Conservation (phyloP, 2,329 filamentous ascomycete species). For the Neofusicoccum umdonicola region DNA sequence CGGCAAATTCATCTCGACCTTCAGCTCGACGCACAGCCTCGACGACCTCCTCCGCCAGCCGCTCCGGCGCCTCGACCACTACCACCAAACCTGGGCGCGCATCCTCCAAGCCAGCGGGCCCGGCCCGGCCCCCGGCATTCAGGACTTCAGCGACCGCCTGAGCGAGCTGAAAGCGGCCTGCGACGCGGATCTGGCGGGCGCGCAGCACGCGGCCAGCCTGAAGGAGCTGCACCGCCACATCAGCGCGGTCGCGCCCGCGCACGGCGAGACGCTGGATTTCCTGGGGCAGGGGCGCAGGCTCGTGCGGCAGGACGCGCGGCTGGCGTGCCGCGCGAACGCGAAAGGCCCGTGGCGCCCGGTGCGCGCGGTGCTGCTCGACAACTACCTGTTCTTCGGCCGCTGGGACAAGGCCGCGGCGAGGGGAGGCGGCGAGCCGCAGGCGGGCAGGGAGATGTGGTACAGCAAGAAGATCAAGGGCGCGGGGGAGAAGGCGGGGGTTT, state of each 20-base stretch:
- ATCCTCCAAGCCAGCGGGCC: constrained; percentile 10
- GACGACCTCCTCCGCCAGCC: constrained; percentile 30
- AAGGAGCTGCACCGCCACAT: constrained; percentile 28
- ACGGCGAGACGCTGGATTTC: constrained; percentile 21
- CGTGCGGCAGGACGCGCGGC: constrained; percentile 22
- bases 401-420: constrained; percentile 21
- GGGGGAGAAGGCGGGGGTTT: neutral
- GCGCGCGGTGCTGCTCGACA: constrained; percentile 30
- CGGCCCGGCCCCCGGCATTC: constrained; percentile 16
- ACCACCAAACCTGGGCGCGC: constrained; percentile 21
- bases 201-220: constrained; percentile 25
- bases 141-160: constrained; percentile 19
- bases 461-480: neutral
- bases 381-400: constrained; percentile 31
- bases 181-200: constrained; percentile 20
- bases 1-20: constrained; percentile 23
- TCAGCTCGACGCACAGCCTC: constrained; percentile 24
- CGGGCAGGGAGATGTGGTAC: neutral
- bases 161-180: constrained; percentile 20
- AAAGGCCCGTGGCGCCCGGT: constrained; percentile 29
- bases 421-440: neutral
- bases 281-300: constrained; percentile 23
- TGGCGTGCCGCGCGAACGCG: constrained; percentile 30
- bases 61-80: constrained; percentile 25
- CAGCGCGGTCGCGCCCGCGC: constrained; percentile 21